Base-by-base conservation (phyloP, 1,139 yeast genomes). In the Torulaspora globosa region DNA sequence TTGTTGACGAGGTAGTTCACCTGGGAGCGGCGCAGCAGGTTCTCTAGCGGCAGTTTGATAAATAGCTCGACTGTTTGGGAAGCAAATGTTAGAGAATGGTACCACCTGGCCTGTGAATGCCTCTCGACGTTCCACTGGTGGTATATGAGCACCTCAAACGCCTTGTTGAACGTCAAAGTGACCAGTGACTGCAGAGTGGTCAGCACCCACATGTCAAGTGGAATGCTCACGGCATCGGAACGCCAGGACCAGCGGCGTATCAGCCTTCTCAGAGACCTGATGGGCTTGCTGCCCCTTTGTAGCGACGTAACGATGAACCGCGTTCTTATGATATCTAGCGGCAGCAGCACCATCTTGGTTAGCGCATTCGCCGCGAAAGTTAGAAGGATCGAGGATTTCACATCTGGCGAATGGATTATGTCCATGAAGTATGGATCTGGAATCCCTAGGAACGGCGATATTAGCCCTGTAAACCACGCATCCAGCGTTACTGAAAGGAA, bases 341-440 rank as follows among this genome's bases (percentile, higher is more conserved):
- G 97, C 49, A 92, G 79, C 43, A 92, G 73, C 3, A 86, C 60
- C n/a, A 89, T 63, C 1, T 90, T 87, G 0, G 96, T 81, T 32
- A 84, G 63, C 0, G 87, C 80, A 43, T 87, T 78, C 0, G 95
- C 92, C 31, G 79, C 69, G 2, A 89, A 76, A 1, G 88, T 81
- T 15, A 88, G 70, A 47, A 80, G 68, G 21, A 89, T 70, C 12
- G 95, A 82, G 43, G 76, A 71, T 47, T 80, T 69, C 0, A 95
- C 89, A 54, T 83, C 88, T 3, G 90, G 81, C 29, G 92, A 84
- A 60, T 85, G 95, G 23, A 88, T 75, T 52, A 87, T 76, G 55
- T 87, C 96, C 53, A 88, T 80, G 63, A 87, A 84, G 54, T 83
- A 81, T 1, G 97, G 96, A 62, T 89, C 97, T 0, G 96, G 96